Percentiles rank a stretch among this genome's conserved stretches.
Conservation (phyloP, 306 rosid genomes). For the Quercus wislizeni region DNA sequence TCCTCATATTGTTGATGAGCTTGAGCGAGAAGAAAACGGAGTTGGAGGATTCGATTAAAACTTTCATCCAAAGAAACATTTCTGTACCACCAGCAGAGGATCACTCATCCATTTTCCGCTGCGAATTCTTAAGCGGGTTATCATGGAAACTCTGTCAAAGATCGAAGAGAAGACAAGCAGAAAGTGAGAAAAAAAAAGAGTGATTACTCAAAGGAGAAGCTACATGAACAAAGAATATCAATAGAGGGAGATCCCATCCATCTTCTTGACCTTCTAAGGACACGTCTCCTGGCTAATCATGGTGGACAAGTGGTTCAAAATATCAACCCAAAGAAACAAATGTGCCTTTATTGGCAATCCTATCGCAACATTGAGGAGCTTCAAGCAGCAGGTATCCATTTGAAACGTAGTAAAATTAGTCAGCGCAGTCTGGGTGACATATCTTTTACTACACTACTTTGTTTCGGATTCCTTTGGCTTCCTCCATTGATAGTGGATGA, state of each 20-base stretch:
- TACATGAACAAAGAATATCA: neutral
- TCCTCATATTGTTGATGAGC: slow-evolving; percentile 5
- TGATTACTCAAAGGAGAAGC: neutral
- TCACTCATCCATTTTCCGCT: no score
- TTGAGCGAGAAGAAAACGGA: neutral
- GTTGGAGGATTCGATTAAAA: fast-evolving
- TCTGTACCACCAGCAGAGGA: no score
- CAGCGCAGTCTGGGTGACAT: neutral
- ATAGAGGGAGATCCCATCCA: neutral
- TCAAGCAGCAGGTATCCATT: neutral
- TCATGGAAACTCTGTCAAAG: no score
- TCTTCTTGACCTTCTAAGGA: slow-evolving; percentile 5
- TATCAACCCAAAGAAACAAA: neutral
- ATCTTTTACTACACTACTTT: neutral
- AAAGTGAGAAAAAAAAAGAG: no score
- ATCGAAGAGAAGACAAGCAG: no score
- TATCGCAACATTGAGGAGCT: neutral
- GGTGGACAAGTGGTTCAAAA: no score
- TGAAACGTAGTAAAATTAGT: neutral
- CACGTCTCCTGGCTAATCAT: neutral
- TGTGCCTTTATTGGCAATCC: no score
- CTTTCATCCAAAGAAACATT: no score
- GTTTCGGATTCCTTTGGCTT: neutral
- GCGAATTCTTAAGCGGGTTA: no score
- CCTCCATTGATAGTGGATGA: slow-evolving; percentile 17